phyloP scores from a whole-genome alignment of 345 rosid species.

The Adansonia digitata region DNA sequence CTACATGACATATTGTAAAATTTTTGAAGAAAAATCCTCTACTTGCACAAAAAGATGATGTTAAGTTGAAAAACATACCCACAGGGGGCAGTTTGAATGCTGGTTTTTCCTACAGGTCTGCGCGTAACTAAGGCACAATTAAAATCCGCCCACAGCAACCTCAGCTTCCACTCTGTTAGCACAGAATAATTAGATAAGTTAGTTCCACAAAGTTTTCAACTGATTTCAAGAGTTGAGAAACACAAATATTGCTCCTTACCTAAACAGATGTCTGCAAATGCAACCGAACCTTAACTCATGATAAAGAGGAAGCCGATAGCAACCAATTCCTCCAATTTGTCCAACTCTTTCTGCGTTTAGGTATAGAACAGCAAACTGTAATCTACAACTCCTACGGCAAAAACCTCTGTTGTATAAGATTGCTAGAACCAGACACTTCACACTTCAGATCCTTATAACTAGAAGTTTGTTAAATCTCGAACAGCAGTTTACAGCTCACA shows the following conservation, averaged over 20 bases:
- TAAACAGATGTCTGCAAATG: neutral
- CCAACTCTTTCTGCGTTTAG: neutral
- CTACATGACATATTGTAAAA: neutral
- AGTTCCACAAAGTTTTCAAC: neutral
- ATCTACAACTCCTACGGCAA: constrained; percentile 28
- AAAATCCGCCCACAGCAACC: neutral
- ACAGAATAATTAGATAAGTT: neutral
- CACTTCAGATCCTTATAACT: constrained; percentile 36
- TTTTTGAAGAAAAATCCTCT: neutral
- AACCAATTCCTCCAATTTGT: constrained; percentile 1
- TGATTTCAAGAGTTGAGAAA: neutral
- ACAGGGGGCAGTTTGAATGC: neutral
- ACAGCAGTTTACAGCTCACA: constrained; percentile 17
- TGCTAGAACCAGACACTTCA: constrained; percentile 37
- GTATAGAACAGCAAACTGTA: neutral
- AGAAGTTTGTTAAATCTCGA: neutral
- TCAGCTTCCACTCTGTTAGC: neutral
- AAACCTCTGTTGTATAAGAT: constrained; percentile 41
- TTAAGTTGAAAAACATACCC: neutral
- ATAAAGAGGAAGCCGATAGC: neutral
- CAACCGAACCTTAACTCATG: neutral
- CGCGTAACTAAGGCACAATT: neutral
- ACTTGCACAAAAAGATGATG: neutral
- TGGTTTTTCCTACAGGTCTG: neutral
- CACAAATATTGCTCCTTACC: neutral